phyloP scores from a whole-genome alignment of 768 basidiomycete genomes.

The Macrolepiota albuminosa region DNA sequence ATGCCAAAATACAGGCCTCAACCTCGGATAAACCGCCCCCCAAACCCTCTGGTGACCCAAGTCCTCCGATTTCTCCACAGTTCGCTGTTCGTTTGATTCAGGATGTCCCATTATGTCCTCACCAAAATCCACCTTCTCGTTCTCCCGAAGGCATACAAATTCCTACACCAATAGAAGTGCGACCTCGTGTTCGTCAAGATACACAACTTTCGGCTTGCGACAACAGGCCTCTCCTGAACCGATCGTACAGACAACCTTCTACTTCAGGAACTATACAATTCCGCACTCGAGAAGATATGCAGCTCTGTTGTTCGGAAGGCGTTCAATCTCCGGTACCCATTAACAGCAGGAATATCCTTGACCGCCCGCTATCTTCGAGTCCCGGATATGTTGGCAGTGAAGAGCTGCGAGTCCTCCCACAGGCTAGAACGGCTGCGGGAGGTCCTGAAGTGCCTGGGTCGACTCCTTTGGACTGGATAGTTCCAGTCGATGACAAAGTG shows the following conservation, averaged over 20 bases:
- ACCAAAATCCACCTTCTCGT: neutral
- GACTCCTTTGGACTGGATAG: slow-evolving; percentile 1
- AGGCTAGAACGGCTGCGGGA: neutral
- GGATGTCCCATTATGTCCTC: neutral
- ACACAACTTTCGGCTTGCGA: too few relatives aligned
- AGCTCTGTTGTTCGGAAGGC: neutral
- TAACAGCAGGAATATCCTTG: neutral
- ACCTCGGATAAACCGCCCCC: neutral
- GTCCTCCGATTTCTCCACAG: neutral
- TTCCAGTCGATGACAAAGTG: neutral
- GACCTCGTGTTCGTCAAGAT: neutral
- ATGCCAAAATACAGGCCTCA: neutral
- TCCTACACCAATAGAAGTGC: neutral
- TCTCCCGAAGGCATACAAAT: neutral
- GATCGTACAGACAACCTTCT: neutral
- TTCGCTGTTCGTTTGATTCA: neutral
- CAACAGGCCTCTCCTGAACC: neutral
- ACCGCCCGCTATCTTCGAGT: neutral
- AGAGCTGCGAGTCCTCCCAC: neutral
- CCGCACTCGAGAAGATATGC: neutral
- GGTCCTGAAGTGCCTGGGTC: neutral
- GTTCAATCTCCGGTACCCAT: neutral
- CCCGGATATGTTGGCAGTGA: neutral
- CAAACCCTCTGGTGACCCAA: neutral
- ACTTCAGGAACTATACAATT: neutral